These are phyloP conservation scores for Bullera alba DNA, from an alignment of 768 basidiomycete species.

Conservation along the genomic window DNA sequence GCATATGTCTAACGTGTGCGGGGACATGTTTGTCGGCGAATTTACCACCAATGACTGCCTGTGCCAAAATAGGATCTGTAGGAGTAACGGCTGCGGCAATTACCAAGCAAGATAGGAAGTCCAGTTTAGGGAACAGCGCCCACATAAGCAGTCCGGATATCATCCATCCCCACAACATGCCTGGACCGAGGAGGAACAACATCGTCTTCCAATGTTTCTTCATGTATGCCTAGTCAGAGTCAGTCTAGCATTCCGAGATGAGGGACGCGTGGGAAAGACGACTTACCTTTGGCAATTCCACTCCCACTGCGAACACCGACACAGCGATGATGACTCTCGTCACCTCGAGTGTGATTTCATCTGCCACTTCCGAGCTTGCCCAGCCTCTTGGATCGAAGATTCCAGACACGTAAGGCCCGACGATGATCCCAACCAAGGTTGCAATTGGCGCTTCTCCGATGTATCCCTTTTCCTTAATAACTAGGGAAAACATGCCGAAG, in stretches of 20 bases:
- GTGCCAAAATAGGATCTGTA: conserved; percentile 88
- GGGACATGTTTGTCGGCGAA: conserved; percentile 94
- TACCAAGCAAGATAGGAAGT: conserved; percentile 80
- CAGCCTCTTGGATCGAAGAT: conserved; percentile 77
- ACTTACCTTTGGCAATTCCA: conserved; percentile 70
- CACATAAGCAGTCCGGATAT: conserved; percentile 80
- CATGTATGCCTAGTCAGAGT: conserved; percentile 66
- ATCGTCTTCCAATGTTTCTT: conserved; percentile 84
- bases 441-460: conserved; percentile 96
- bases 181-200: conserved; percentile 62
- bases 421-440: conserved; percentile 83
- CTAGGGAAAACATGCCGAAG: conserved; percentile 81
- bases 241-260: too few relatives aligned
- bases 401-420: conserved; percentile 76
- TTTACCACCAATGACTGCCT: conserved; percentile 88
- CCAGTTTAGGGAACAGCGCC: conserved; percentile 79
- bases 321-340: conserved; percentile 90
- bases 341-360: conserved; percentile 81
- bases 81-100: conserved; percentile 89
- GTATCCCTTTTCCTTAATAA: conserved; percentile 79
- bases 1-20: conserved; percentile 65
- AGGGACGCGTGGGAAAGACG: neutral
- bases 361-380: conserved; percentile 54
- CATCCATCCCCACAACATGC: conserved; percentile 74
- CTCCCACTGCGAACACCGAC: conserved; percentile 95